These are phyloP conservation scores for Thalassiosira pacifica DNA, from an alignment of 352 stramenopile genomes.

Conservation along the genomic window DNA sequence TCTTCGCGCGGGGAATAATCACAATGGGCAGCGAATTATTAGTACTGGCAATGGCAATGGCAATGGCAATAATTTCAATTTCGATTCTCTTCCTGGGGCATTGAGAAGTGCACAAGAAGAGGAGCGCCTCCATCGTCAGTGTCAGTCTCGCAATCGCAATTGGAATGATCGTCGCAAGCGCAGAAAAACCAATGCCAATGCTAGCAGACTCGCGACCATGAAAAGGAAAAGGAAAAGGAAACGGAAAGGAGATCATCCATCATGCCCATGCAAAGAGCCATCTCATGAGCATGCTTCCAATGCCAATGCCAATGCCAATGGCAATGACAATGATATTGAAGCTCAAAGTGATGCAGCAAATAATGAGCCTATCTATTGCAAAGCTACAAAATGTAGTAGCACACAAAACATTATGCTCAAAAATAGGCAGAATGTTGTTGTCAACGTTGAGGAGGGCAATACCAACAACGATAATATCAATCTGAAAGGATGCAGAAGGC, in stretches of 20 bases:
- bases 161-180: neutral
- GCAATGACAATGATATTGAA: too few species aligned
- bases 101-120: conserved; percentile 13
- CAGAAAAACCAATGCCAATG: neutral
- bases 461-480: neutral
- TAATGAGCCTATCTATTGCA: too few species aligned
- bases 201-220: conserved; percentile 1
- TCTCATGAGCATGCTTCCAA: too few species aligned
- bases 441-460: neutral
- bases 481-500: neutral
- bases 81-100: neutral
- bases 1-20: conserved; percentile 13
- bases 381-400: too few species aligned
- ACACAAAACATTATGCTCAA: too few species aligned
- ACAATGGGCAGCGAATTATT: neutral
- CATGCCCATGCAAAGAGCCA: neutral
- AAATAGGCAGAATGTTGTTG: too few species aligned
- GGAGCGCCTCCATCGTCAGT: too few species aligned
- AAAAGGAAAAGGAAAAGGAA: conserved; percentile 22
- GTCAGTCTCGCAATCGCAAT: neutral
- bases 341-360: neutral
- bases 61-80: neutral
- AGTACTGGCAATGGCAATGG: too few species aligned
- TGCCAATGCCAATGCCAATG: too few species aligned
- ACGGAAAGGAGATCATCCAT: conserved; percentile 16